Conservation (phyloP, 73 alveolate genomes). For the Stentor coeruleus region DNA sequence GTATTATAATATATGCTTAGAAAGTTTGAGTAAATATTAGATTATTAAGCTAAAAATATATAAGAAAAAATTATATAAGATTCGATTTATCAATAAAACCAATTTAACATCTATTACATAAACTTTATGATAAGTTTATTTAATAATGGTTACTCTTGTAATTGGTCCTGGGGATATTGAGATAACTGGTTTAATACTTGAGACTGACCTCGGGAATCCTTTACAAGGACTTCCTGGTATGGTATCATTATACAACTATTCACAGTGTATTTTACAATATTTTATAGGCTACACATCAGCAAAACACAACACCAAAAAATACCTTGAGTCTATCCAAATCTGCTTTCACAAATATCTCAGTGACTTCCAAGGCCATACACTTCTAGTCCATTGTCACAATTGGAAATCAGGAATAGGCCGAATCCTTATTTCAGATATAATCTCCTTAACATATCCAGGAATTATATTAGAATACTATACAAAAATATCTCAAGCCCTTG, state of each 20-base stretch:
- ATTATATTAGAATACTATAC: neutral
- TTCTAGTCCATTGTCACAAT: slow-evolving; percentile 12
- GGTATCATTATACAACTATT: neutral
- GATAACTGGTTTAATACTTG: neutral
- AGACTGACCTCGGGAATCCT: slow-evolving; percentile 24
- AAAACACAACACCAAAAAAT: neutral
- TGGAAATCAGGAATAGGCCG: slow-evolving; percentile 19
- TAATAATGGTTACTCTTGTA: too few relatives aligned
- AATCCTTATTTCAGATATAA: slow-evolving; percentile 3
- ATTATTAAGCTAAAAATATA: too few relatives aligned
- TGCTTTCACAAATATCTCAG: neutral
- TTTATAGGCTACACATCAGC: slow-evolving; percentile 14
- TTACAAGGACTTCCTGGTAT: slow-evolving; percentile 2
- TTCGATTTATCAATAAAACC: too few relatives aligned
- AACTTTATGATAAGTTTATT: too few relatives aligned
- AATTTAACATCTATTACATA: too few relatives aligned
- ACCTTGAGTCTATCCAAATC: neutral
- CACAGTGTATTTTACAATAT: neutral
- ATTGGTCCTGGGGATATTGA: too few relatives aligned
- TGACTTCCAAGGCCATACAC: neutral
- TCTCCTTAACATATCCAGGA: neutral
- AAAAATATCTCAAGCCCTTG: neutral
- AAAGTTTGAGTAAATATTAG: too few relatives aligned
- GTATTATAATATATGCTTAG: too few relatives aligned
- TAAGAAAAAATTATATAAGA: too few relatives aligned